phyloP scores from a whole-genome alignment of 805 yeast species.

The Spathaspora passalidarum region DNA sequence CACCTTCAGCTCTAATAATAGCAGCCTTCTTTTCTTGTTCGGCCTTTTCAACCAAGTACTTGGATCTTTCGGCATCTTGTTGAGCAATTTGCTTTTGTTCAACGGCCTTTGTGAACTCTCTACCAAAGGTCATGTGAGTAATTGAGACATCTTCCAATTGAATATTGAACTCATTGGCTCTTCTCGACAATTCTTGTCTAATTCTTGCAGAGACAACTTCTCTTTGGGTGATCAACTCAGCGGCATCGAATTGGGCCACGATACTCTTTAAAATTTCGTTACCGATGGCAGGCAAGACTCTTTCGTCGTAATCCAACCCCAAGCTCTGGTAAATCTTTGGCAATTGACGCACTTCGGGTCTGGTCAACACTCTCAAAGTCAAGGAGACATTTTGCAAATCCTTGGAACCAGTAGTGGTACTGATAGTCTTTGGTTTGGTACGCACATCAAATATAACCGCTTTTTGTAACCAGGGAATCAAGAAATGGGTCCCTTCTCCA shows the following conservation, averaged over 20 bases:
- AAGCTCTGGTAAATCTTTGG: conserved; percentile 87
- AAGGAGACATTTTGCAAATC: conserved; percentile 94
- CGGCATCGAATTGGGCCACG: conserved; percentile 94
- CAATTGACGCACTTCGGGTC: conserved; percentile 83
- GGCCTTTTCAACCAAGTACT: conserved; percentile 88
- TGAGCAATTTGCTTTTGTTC: conserved; percentile 99
- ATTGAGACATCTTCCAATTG: conserved; percentile 94
- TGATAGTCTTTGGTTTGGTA: conserved; percentile 90
- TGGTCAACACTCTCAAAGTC: conserved; percentile 87
- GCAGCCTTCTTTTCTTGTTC: conserved; percentile 96
- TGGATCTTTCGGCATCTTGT: conserved; percentile 98
- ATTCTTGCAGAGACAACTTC: conserved; percentile 90
- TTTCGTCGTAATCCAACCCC: conserved; percentile 92
- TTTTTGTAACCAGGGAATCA: conserved; percentile 93
- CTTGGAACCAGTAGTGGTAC: conserved; percentile 94
- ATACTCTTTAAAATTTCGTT: conserved; percentile 86
- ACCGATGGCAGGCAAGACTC: conserved; percentile 89
- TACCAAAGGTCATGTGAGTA: conserved; percentile 96
- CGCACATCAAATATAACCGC: conserved; percentile 90
- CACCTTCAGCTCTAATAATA: conserved; percentile 97
- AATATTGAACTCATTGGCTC: conserved; percentile 88
- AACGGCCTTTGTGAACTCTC: conserved; percentile 95
- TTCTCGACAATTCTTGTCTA: conserved; percentile 74
- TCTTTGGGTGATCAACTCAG: conserved; percentile 95
- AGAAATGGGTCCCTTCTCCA: conserved; percentile 96